Conservation (phyloP, 148 eudicot species). For the Chenopodium formosanum region DNA sequence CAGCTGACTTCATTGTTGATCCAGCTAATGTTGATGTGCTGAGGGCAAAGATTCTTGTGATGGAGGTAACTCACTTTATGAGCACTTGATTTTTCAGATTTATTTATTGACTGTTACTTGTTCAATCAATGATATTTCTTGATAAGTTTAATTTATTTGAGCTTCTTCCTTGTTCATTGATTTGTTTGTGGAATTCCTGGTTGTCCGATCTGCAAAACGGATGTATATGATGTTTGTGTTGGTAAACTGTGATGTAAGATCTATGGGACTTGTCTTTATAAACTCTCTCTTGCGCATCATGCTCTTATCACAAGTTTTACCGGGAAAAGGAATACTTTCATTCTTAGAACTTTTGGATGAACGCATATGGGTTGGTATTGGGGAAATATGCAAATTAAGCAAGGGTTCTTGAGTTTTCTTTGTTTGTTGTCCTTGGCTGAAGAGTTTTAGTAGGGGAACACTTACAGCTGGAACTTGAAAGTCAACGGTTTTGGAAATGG, state of each 20-base stretch:
- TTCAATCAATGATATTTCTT: background rate
- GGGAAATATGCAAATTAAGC: background rate
- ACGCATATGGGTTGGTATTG: background rate
- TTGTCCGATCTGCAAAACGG: too few species aligned
- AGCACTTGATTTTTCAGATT: background rate
- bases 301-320: background rate
- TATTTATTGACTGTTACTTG: background rate
- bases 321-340: background rate
- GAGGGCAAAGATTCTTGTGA: conserved; percentile 80
- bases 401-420: background rate
- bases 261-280: background rate
- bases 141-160: too few species aligned
- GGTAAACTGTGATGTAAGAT: background rate
- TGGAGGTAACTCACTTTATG: conserved; percentile 62
- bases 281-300: background rate
- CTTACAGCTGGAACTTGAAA: background rate
- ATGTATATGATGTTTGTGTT: background rate
- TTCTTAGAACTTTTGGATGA: background rate
- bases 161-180: background rate
- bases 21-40: conserved; percentile 58
- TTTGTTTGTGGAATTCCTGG: background rate
- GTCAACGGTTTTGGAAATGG: background rate
- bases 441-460: background rate
- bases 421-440: background rate
- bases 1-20: conserved; percentile 72